Percentiles rank a stretch among this genome's conserved stretches.
Evolutionary conservation across 2,329 filamentous ascomycete genomes (phyloP).

Genomic region (Ilyonectria sp.): DNA sequence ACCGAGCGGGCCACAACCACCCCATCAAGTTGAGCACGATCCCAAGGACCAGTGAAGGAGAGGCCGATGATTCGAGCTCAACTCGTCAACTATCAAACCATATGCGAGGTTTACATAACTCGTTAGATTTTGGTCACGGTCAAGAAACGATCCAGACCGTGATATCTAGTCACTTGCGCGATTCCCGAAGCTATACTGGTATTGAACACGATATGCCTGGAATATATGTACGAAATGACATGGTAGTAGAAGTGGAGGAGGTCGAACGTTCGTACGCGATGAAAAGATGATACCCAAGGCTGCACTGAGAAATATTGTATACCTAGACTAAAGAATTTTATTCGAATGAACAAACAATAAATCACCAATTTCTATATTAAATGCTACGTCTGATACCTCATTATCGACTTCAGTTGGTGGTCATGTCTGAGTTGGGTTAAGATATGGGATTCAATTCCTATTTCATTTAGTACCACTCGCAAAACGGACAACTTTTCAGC

Average conservation of each 20-base stretch:
- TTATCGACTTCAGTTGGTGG: no score
- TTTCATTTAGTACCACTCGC: no score
- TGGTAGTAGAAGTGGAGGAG: constrained; percentile 32
- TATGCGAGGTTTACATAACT: constrained; percentile 12
- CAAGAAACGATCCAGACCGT: constrained; percentile 28
- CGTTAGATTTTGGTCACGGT: neutral
- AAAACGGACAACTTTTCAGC: no score
- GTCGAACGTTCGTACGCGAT: neutral
- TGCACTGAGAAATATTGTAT: no score
- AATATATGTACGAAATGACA: constrained; percentile 36
- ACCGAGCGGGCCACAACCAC: constrained; percentile 24
- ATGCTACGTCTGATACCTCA: no score
- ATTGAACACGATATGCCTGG: constrained; percentile 1
- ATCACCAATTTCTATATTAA: no score
- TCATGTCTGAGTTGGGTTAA: no score
- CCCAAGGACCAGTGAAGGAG: constrained; percentile 8
- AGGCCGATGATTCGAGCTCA: constrained; percentile 37
- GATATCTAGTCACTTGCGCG: constrained; percentile 29
- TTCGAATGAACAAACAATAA: no score
- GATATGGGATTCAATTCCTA: no score
- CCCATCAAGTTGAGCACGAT: constrained; percentile 32
- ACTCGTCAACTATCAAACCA: constrained; percentile 36
- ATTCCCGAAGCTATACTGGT: neutral
- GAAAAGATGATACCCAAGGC: no score
- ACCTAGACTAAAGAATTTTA: no score